Evolutionary conservation across 768 basidiomycete species (phyloP).

Genomic region (Pluteus cervinus): DNA sequence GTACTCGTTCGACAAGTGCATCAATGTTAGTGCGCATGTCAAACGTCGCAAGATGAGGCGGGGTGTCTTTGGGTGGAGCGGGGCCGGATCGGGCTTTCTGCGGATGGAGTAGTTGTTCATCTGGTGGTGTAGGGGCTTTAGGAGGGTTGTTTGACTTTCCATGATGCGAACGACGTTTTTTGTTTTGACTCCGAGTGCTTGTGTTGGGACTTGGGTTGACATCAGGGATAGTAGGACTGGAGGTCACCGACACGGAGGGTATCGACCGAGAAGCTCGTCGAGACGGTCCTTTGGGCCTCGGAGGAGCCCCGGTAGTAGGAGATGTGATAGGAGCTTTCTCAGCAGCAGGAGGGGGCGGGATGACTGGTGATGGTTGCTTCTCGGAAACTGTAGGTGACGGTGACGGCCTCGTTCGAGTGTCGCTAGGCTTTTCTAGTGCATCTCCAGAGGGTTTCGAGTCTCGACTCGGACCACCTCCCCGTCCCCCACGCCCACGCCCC

Average conservation of each 20-base stretch:
- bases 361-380: conserved; percentile 14
- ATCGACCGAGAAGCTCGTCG: conserved; percentile 27
- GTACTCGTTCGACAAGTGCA: conserved; percentile 71
- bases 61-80: conserved; percentile 46
- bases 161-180: conserved; percentile 44
- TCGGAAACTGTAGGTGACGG: conserved; percentile 10
- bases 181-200: conserved; percentile 36
- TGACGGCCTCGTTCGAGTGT: conserved; percentile 11
- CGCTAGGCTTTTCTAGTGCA: conserved; percentile 3
- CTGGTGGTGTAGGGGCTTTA: conserved; percentile 26
- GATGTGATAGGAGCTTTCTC: conserved; percentile 16
- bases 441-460: not conserved
- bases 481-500: conserved; percentile 24
- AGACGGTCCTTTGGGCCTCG: conserved; percentile 25
- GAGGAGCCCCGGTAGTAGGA: conserved; percentile 13
- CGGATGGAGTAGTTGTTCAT: conserved; percentile 27
- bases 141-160: conserved; percentile 21
- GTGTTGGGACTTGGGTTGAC: conserved; percentile 14
- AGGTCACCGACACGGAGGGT: conserved; percentile 19
- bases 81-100: conserved; percentile 20
- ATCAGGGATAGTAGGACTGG: conserved; percentile 13
- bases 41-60: conserved; percentile 47
- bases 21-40: conserved; percentile 64
- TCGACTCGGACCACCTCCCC: conserved; percentile 13
- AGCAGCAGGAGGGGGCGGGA: conserved; percentile 10